Base-by-base conservation (phyloP, 352 stramenopile species). In the Elongisporangium anandrum region DNA sequence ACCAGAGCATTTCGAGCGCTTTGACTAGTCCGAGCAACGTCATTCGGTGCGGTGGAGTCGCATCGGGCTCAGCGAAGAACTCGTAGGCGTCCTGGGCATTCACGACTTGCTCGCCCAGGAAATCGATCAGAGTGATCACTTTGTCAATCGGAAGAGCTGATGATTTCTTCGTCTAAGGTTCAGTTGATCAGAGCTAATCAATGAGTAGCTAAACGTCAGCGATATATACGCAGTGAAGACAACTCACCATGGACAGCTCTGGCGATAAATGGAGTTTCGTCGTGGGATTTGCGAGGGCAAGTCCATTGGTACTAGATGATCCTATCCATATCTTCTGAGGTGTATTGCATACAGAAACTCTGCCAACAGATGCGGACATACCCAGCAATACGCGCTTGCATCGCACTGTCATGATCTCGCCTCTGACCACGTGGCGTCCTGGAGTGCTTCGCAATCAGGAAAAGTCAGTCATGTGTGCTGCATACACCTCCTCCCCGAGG, bases 21-120 rank as follows among this genome's bases (percentile, higher is more conserved):
- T 87, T 81, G 0, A 61, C 50, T 0, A 88, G 29, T 2, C 77
- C 79, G 2, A 86, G 21, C 57, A 92, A 39, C 0, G 72, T 74
- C 53, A 92, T 74, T 56, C 69, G 64, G 21, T 63, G 57, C 0
- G 57, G 65, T 0, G 50, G 21, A 2, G 23, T 7, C 3, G 51
- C 57, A 17, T 75, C 70, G 16, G 50, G 57, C 2, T 73, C 63
- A 2, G 70, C 61, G 59, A 65, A 78, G 7, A 66, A 16, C 38
- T 88, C 69, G 53, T 88, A 92, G 2, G 66, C 64, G 52, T 85
- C 81, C 23, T 76, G 74, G 9, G 80, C 79, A 21, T 87, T 70
- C 3, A 70, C 72, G 0, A 92, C 80, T 54, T 80, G 62, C 19
- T 92, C 79, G 0, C 81, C 81, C 1, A 92, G 64, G 20, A 79